These are phyloP conservation scores for Entomortierella parvispora DNA, from an alignment of 192 early-diverging fungal genomes.

Conservation along the genomic window DNA sequence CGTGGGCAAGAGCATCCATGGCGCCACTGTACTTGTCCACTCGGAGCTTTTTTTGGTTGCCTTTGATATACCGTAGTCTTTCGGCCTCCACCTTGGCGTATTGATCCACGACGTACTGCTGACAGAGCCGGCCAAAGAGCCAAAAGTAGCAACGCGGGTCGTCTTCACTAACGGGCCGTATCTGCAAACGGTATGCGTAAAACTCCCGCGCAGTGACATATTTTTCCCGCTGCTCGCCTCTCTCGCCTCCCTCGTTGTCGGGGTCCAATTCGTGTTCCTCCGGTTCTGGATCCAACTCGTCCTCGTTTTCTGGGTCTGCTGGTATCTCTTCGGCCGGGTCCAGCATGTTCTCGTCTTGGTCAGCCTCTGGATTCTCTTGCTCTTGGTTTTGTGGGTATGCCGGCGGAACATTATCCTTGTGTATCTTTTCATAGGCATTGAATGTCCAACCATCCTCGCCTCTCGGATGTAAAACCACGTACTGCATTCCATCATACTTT, in stretches of 20 bases:
- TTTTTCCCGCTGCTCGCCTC: no score
- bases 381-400: no score
- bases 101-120: constrained; percentile 21
- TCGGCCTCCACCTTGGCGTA: constrained; percentile 16
- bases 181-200: constrained; percentile 19
- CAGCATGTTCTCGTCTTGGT: no score
- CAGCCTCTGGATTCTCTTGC: no score
- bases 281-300: neutral
- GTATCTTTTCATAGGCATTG: neutral
- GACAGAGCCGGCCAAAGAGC: constrained; percentile 4
- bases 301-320: no score
- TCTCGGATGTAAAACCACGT: constrained; percentile 11
- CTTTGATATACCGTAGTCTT: neutral
- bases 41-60: constrained; percentile 8
- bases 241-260: neutral
- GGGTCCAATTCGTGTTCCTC: neutral
- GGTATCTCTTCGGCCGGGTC: no score
- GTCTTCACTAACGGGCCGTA: neutral
- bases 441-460: constrained; percentile 10
- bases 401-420: no score
- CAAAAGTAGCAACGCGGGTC: neutral
- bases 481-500: constrained; percentile 9
- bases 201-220: constrained; percentile 3
- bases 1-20: neutral
- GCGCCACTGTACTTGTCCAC: constrained; percentile 5